Evolutionary conservation across 1,284 basidiomycete genomes (phyloP).

Genomic region (Coriolopsis trogii): DNA sequence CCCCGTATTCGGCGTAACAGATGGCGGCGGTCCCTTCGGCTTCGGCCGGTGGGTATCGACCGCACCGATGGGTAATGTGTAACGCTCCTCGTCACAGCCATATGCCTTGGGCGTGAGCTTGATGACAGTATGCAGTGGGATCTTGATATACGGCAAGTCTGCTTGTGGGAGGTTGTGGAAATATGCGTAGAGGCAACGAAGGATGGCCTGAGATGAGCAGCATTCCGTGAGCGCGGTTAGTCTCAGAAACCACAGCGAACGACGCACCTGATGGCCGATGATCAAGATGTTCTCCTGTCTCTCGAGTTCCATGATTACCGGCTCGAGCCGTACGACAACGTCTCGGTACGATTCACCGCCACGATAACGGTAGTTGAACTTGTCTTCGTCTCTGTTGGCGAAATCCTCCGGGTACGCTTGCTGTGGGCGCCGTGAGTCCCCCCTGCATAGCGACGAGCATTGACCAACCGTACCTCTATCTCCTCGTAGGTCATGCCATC

Average conservation of each 20-base stretch:
- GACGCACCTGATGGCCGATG: slow-evolving; percentile 86
- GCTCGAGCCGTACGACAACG: slow-evolving; percentile 94
- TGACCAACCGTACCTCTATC: slow-evolving; percentile 71
- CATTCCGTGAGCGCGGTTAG: slow-evolving; percentile 6
- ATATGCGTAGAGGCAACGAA: slow-evolving; percentile 91
- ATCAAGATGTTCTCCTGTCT: slow-evolving; percentile 97
- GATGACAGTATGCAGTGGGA: slow-evolving; percentile 95
- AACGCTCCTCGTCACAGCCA: slow-evolving; percentile 97
- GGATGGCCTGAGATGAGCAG: slow-evolving; percentile 64
- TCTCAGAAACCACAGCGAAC: neutral
- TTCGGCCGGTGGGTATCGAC: slow-evolving; percentile 96
- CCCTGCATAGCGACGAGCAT: neutral
- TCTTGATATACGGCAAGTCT: slow-evolving; percentile 97
- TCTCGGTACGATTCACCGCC: slow-evolving; percentile 96
- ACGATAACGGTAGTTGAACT: slow-evolving; percentile 98
- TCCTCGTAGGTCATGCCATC: slow-evolving; percentile 99
- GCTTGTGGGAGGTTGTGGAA: slow-evolving; percentile 93
- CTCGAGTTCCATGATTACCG: slow-evolving; percentile 99
- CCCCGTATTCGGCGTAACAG: slow-evolving; percentile 34
- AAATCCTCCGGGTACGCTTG: slow-evolving; percentile 97
- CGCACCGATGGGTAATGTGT: slow-evolving; percentile 85
- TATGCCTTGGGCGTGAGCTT: slow-evolving; percentile 98
- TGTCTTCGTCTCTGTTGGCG: slow-evolving; percentile 98
- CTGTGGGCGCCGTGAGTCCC: slow-evolving; percentile 43
- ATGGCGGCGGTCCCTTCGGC: slow-evolving; percentile 44